Base-by-base conservation (phyloP, 164 flowering plant genomes). In the Cinnamomum chago region DNA sequence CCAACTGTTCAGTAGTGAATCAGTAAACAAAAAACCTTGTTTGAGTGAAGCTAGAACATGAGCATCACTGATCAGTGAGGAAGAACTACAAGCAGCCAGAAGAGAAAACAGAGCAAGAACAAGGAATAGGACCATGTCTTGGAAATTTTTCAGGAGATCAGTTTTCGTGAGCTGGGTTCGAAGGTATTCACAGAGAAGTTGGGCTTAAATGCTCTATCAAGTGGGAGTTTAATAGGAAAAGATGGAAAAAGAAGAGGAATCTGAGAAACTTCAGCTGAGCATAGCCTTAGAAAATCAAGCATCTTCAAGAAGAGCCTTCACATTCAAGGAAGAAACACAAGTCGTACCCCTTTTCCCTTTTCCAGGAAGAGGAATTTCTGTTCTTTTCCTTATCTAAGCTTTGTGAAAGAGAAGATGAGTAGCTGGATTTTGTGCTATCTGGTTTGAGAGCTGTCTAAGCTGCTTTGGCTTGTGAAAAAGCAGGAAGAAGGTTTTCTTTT, bases 251-350 rank as follows among this genome's bases (percentile, higher is more conserved):
- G 75, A 73, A 77, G 77, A 65, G 82, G 90, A 88, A 89, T 85
- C 84, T 83, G 84, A 71, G 86, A 83, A 83, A 78, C 86, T 89
- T 85, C 81, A 72, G 78, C 82, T 76, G 78, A 72, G 83, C 66
- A 52, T 40, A 58, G 78, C 70, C 65, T 70, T 69, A 77, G 78
- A 75, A 85, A 84, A 86, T 80, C 83, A 81, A 84, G 81, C 92
- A 91, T 90, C 83, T 83, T 88, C 79, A 72, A 77, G 70, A 74
- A 69, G 76, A 90, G 92, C 76, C 91, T 91, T 88, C 86, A 86
- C 86, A 82, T 82, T 86, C 89, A 92, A 86, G 89, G 82, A 80
- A 85, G 87, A 81, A 55, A 86, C 68, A 75, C 58, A 70, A 79
- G 81, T 73, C 73, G 81, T 79, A 40, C 73, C 79, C 76, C 77